Base-by-base conservation (phyloP, 1,284 basidiomycete genomes). In the Gomphus bonarii region DNA sequence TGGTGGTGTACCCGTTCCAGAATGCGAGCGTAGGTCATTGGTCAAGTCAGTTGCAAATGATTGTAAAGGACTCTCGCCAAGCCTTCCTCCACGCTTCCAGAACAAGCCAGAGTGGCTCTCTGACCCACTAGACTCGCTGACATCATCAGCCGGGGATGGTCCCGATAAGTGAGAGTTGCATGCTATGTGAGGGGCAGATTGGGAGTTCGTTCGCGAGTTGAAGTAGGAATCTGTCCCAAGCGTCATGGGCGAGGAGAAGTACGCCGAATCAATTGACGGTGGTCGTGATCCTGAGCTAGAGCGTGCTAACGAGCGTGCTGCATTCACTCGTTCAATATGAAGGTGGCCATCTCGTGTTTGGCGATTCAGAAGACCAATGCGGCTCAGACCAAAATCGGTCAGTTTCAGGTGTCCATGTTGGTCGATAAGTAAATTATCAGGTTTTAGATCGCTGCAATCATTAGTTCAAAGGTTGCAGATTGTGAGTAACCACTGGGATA, bases 381-480 rank as follows among this genome's bases (percentile, higher is more conserved):
- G 85, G 61, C 94, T 97, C 25, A 99, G 74, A 59, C 97, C 97
- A 70, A 99, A 99, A 72, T 99, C 97, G 22, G 95, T 98, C 35
- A 99, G 80, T 71, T 98, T 98, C 63, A 99, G 76, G 68, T 99
- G 95, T 10, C 95, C 95, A 63, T 93, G 88, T 52, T 91, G 83
- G 70, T 99, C 95, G 65, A 99, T 98, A 40, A 99, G 85, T 48
- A 98, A 72, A 68, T 99, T 99, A 73, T 99, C 95, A 11, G 95
- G 95, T 69, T 99, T 99, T 65, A 99, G 74, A 69, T 99, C 97
- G 75, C 95, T 95, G 68, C 18, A 63, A 28, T n/a, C 11, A 43
- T 40, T 62, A 40, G 65, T 58, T 55, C 46, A 51, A 18, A 36
- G 2, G 11, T 18, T 7, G 44, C 49, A 47, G 28, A 4, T 36